These are phyloP conservation scores for Aspergillus leporis DNA, from an alignment of 495 filamentous ascomycete genomes.

Conservation along the genomic window DNA sequence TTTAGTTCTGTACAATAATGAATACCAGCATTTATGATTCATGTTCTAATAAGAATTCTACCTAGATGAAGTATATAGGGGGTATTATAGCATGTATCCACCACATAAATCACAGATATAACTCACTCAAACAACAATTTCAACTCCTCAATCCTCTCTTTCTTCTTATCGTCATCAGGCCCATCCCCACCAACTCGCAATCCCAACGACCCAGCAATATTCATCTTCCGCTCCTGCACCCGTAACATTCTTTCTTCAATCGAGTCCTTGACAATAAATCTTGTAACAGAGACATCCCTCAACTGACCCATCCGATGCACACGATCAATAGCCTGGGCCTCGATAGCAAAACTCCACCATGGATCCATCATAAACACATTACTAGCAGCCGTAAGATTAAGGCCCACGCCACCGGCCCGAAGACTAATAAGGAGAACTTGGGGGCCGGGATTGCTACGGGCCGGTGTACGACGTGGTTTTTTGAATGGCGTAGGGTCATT, in stretches of 20 bases:
- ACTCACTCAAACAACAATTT: conserved; percentile 80
- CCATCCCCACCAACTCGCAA: conserved; percentile 65
- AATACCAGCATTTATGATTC: neutral
- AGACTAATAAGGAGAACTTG: conserved; percentile 78
- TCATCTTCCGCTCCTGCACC: conserved; percentile 89
- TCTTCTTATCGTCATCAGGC: conserved; percentile 87
- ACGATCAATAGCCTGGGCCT: conserved; percentile 96
- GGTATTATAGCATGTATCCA: neutral
- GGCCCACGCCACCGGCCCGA: conserved; percentile 86
- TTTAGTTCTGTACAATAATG: neutral
- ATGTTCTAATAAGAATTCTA: neutral
- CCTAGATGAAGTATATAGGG: conserved; percentile 2
- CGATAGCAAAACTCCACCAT: conserved; percentile 98
- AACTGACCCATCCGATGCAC: conserved; percentile 99
- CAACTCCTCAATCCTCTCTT: conserved; percentile 91
- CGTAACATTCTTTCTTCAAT: conserved; percentile 94
- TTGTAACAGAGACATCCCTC: conserved; percentile 76
- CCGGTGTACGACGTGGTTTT: conserved; percentile 21
- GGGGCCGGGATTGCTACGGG: conserved; percentile 20
- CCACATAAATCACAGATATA: too few species aligned
- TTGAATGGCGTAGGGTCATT: conserved; percentile 23
- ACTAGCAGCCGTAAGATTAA: conserved; percentile 87
- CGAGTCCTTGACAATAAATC: conserved; percentile 86
- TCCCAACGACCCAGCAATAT: conserved; percentile 84
- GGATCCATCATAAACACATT: conserved; percentile 98